Conservation (phyloP, 2,329 filamentous ascomycete species). For the Magnaporthiopsis incrustans region DNA sequence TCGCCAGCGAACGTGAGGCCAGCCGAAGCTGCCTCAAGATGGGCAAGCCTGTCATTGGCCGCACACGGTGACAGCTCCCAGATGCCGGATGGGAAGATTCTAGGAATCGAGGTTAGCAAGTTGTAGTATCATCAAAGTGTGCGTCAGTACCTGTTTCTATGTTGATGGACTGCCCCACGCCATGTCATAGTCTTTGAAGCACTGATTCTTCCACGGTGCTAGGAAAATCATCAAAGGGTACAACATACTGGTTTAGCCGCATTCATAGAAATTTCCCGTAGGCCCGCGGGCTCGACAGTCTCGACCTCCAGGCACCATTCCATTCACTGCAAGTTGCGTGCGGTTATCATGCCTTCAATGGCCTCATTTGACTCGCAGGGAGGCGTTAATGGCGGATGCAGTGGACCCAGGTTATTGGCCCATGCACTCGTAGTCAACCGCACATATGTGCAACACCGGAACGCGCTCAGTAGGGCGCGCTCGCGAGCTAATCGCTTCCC, state of each 20-base stretch:
- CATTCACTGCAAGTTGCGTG: neutral
- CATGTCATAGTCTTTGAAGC: too few relatives aligned
- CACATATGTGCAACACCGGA: too few relatives aligned
- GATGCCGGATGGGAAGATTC: neutral
- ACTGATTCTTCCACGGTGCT: too few relatives aligned
- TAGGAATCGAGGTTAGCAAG: neutral
- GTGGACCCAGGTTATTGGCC: too few relatives aligned
- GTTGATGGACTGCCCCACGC: too few relatives aligned
- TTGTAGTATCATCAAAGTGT: neutral
- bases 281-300: neutral
- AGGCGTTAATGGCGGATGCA: too few relatives aligned
- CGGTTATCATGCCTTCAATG: too few relatives aligned
- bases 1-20: neutral
- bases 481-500: too few relatives aligned
- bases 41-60: neutral
- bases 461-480: too few relatives aligned
- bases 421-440: too few relatives aligned
- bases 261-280: neutral
- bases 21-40: slow-evolving; percentile 2
- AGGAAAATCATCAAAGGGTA: too few relatives aligned
- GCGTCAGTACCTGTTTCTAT: neutral
- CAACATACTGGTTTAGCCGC: neutral
- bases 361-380: too few relatives aligned
- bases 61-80: neutral
- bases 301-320: neutral